Evolutionary conservation across 345 rosid genomes (phyloP).

Genomic region (Crucihimalaya himalaica): DNA sequence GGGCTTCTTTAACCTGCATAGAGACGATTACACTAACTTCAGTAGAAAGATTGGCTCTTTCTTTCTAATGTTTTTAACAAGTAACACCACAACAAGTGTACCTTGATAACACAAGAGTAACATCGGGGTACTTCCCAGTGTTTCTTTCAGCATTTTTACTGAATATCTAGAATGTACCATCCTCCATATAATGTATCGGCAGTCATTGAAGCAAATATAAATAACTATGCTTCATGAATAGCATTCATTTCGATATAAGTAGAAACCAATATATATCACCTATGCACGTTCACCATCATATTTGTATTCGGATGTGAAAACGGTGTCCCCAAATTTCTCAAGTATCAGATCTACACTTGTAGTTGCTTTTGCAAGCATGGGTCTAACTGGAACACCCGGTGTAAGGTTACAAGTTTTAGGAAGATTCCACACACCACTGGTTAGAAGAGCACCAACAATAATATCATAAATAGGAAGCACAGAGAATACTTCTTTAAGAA

Average conservation of each 20-base stretch:
- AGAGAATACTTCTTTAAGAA: constrained; percentile 82
- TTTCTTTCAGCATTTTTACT: constrained; percentile 89
- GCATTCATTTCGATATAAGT: too few species aligned
- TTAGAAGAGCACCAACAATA: constrained; percentile 79
- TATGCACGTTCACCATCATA: constrained; percentile 98
- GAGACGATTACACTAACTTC: constrained; percentile 17
- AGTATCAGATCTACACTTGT: constrained; percentile 82
- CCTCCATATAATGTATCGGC: constrained; percentile 85
- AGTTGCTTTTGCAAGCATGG: constrained; percentile 94
- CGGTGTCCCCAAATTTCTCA: constrained; percentile 74
- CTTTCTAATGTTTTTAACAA: constrained; percentile 15
- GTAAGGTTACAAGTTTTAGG: constrained; percentile 65
- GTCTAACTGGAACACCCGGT: constrained; percentile 86
- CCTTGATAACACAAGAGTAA: constrained; percentile 92
- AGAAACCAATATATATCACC: too few species aligned
- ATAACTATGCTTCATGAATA: too few species aligned
- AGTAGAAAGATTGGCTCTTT: constrained; percentile 20
- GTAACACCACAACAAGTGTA: constrained; percentile 29
- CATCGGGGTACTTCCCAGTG: constrained; percentile 92
- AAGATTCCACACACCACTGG: constrained; percentile 84
- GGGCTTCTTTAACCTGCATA: constrained; percentile 72
- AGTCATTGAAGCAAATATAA: constrained; percentile 16
- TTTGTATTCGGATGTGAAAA: constrained; percentile 84
- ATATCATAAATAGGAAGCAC: constrained; percentile 89
- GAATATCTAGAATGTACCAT: constrained; percentile 85